Conservation (phyloP, 148 eudicot species). For the Camellia japonica region DNA sequence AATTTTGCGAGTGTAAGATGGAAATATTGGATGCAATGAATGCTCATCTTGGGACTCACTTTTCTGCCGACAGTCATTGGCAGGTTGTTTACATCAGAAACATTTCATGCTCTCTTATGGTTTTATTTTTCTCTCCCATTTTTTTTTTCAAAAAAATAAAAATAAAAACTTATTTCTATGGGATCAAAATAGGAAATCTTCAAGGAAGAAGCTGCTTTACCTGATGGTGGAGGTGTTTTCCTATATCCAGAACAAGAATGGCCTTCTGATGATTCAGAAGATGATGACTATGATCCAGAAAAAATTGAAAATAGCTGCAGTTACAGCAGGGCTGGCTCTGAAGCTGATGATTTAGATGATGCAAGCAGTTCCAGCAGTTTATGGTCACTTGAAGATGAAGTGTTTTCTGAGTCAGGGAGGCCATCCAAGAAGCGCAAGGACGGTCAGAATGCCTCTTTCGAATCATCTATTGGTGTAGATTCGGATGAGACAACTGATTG, state of each 20-base stretch:
- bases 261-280: slow-evolving; percentile 98
- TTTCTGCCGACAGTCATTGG: slow-evolving; percentile 60
- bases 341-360: slow-evolving; percentile 34
- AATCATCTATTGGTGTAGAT: slow-evolving; percentile 29
- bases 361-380: slow-evolving; percentile 52
- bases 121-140: not conserved
- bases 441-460: slow-evolving; percentile 22
- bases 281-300: slow-evolving; percentile 82
- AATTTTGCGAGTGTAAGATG: slow-evolving; percentile 74
- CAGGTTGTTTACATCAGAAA: slow-evolving; percentile 49
- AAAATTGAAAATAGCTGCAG: slow-evolving; percentile 38
- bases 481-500: slow-evolving; percentile 45
- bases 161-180: not conserved
- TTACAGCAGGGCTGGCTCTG: slow-evolving; percentile 30
- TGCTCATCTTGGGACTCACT: slow-evolving; percentile 92
- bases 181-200: slow-evolving; percentile 65
- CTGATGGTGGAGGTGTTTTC: slow-evolving; percentile 44
- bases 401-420: slow-evolving; percentile 35
- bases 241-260: slow-evolving; percentile 61
- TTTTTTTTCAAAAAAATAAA: not conserved
- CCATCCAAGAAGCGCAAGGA: slow-evolving; percentile 27
- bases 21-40: slow-evolving; percentile 78
- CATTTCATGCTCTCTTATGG: slow-evolving; percentile 1
- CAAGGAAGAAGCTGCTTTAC: slow-evolving; percentile 74
- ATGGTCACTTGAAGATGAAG: slow-evolving; percentile 70